Evolutionary conservation across 2,329 filamentous ascomycete genomes (phyloP).

Genomic region (Stemphylium vesicarium): DNA sequence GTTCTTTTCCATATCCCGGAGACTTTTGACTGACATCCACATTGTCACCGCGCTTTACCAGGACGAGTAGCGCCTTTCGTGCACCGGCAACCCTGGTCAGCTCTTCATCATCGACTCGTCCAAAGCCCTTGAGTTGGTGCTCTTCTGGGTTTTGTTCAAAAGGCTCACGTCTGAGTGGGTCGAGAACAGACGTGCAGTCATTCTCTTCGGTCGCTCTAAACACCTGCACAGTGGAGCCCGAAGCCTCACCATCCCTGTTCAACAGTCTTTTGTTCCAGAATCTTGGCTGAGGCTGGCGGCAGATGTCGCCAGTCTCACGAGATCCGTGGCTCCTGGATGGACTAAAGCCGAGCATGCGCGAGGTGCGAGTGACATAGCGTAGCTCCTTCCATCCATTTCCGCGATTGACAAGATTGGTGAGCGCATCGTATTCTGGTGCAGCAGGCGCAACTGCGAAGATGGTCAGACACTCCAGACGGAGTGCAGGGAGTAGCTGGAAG

Average conservation of each 20-base stretch:
- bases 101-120: slow-evolving; percentile 17
- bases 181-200: slow-evolving; percentile 12
- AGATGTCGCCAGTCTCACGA: slow-evolving; percentile 18
- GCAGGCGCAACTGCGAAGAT: slow-evolving; percentile 17
- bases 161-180: slow-evolving; percentile 7
- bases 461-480: slow-evolving; percentile 18
- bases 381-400: slow-evolving; percentile 24
- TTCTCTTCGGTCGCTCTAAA: slow-evolving; percentile 15
- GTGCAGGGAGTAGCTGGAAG: slow-evolving; percentile 20
- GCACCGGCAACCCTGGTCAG: slow-evolving; percentile 16
- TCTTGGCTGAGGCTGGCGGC: slow-evolving; percentile 16
- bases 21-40: slow-evolving; percentile 14
- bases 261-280: slow-evolving; percentile 15
- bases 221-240: slow-evolving; percentile 13
- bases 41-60: slow-evolving; percentile 17
- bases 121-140: slow-evolving; percentile 7
- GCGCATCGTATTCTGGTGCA: slow-evolving; percentile 20
- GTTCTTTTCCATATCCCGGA: slow-evolving; percentile 19
- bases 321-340: slow-evolving; percentile 18
- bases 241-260: slow-evolving; percentile 13
- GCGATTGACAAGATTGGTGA: slow-evolving; percentile 19
- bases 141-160: slow-evolving; percentile 16
- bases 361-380: slow-evolving; percentile 17
- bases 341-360: slow-evolving; percentile 22
- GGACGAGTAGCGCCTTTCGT: slow-evolving; percentile 13